Base-by-base conservation (phyloP, 768 basidiomycete genomes). In the Tylopilus felleus region DNA sequence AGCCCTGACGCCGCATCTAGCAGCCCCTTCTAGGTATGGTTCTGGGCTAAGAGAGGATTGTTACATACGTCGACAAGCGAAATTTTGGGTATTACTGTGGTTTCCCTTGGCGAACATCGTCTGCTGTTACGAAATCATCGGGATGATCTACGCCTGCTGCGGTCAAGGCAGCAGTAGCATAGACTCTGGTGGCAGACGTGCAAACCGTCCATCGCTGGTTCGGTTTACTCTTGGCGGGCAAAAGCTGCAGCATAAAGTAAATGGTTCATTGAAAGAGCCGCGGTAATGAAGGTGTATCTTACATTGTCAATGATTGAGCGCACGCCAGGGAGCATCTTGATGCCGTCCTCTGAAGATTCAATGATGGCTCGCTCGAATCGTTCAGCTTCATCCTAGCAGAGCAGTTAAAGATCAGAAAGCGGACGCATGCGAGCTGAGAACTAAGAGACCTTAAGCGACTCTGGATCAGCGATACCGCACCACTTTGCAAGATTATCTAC, bases 11-110 rank as follows among this genome's bases (percentile, higher is more conserved):
- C 81, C 80, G 60, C 86, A 85, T 55, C 76, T 76, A 66, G 85
- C 73, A 21, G 94, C 93, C 10, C 93, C 95, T 40, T 88, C 80
- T 35, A 97, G 74, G 73, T 96, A 98, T 1, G 95, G 95, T 61
- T 95, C 94, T 10, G 95, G 93, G 63, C 85, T 84, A 49, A 2
- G 27, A 40, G 8, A 21, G 10, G 19, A 31, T 60, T 42, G 27
- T 49, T 42, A 59, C 35, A 43, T 33, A 49, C 35, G 14, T 47
- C 40, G 27, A 44, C 6, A 13, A 43, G 17, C 12, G 22, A 14
- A 41, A 54, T 21, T n/a, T n/a, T n/a, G 50, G 22, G 22, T 48
- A 77, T 56, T 65, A 84, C 83, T 73, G 76, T 23, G 94, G 94
- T 74, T 97, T 97, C 38, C 94, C 94, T 56, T 83, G 71, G 13